Percentiles rank a stretch among this genome's conserved stretches.
Evolutionary conservation across 768 basidiomycete species (phyloP).

Genomic region (Asterophora parasitica): DNA sequence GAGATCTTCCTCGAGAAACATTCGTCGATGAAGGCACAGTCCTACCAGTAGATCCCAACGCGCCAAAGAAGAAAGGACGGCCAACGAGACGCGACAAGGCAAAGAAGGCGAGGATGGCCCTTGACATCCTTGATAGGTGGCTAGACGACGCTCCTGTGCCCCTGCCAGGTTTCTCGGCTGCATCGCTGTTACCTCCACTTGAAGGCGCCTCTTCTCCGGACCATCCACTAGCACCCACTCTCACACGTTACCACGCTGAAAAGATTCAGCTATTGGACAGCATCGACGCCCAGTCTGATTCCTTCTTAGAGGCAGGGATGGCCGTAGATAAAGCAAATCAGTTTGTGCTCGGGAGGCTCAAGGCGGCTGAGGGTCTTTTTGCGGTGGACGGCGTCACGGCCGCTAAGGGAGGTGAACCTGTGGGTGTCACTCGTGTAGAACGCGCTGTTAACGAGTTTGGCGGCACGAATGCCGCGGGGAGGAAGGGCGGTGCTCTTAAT

Average conservation of each 20-base stretch:
- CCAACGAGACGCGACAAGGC: constrained; percentile 58
- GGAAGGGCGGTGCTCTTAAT: constrained; percentile 37
- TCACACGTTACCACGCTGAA: constrained; percentile 34
- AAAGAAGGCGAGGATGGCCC: constrained; percentile 46
- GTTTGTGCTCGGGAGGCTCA: constrained; percentile 48
- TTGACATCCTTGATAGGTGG: constrained; percentile 47
- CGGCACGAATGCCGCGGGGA: constrained; percentile 21
- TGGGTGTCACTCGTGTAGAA: constrained; percentile 44
- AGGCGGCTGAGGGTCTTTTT: constrained; percentile 44
- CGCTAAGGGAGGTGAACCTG: constrained; percentile 4
- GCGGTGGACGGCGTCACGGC: constrained; percentile 18
- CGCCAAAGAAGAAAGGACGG: constrained; percentile 54
- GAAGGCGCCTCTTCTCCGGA: not conserved
- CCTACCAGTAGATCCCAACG: constrained; percentile 18
- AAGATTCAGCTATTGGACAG: constrained; percentile 37
- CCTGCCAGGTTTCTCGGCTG: not conserved
- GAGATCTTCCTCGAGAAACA: constrained; percentile 66
- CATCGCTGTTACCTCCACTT: not conserved
- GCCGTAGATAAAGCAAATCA: constrained; percentile 43
- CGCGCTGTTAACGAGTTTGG: constrained; percentile 31
- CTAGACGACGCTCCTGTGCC: constrained; percentile 30
- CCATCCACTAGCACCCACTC: constrained; percentile 2
- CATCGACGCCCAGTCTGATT: constrained; percentile 20
- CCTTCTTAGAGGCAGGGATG: constrained; percentile 16
- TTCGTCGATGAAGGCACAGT: constrained; percentile 38